Conservation (phyloP, 768 basidiomycete genomes). For the Dacryopinax primogenitus region DNA sequence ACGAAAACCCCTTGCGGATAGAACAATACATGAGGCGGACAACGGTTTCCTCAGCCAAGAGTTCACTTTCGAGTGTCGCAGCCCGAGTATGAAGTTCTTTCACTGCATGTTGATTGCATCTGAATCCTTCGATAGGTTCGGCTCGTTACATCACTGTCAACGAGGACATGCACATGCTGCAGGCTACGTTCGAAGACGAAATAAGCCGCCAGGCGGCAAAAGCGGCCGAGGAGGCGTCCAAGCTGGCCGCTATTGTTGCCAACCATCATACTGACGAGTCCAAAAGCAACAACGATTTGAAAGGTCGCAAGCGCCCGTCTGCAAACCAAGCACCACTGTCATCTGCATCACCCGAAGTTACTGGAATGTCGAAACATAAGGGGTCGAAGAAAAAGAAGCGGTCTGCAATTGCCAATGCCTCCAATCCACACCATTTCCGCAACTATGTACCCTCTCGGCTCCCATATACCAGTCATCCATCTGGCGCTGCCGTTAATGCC, state of each 20-base stretch:
- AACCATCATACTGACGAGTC: not conserved
- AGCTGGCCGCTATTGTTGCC: slow-evolving; percentile 2
- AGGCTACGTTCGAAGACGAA: slow-evolving; percentile 59
- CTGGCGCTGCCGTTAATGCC: slow-evolving; percentile 31
- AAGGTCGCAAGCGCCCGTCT: not conserved
- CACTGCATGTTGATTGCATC: slow-evolving; percentile 19
- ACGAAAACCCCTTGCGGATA: not conserved
- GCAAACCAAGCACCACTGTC: slow-evolving; percentile 40
- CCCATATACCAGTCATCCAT: slow-evolving; percentile 33
- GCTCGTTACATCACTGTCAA: slow-evolving; percentile 57
- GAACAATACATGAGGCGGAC: not conserved
- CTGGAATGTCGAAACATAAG: slow-evolving; percentile 19
- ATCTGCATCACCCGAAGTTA: slow-evolving; percentile 25
- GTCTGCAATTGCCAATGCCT: slow-evolving; percentile 77
- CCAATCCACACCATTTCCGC: slow-evolving; percentile 87
- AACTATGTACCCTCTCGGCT: slow-evolving; percentile 86
- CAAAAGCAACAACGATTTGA: not conserved
- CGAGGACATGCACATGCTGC: slow-evolving; percentile 52
- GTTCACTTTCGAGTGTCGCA: slow-evolving; percentile 51
- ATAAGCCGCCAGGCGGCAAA: slow-evolving; percentile 56
- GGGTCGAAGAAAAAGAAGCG: slow-evolving; percentile 85
- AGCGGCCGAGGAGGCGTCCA: slow-evolving; percentile 31
- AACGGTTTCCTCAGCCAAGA: slow-evolving; percentile 22
- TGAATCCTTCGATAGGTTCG: slow-evolving; percentile 39
- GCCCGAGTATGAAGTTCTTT: slow-evolving; percentile 40